These are phyloP conservation scores for Phyllostachys edulis DNA, from an alignment of 176 grass and related monocot species.

Conservation along the genomic window DNA sequence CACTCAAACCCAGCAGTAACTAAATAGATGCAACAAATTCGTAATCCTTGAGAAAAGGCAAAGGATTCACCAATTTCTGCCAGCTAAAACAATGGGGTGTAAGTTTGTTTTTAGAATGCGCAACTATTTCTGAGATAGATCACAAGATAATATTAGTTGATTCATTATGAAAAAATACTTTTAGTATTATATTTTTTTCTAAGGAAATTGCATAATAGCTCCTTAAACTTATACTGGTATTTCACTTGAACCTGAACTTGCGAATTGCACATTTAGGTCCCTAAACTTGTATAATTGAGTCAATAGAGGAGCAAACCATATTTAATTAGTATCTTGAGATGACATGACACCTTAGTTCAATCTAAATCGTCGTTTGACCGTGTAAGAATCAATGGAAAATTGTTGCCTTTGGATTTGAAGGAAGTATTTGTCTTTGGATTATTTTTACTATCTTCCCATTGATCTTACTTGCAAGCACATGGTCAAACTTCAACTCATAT, in stretches of 20 bases:
- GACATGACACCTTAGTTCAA: slow-evolving; percentile 1
- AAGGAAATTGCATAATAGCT: neutral
- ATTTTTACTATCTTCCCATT: neutral
- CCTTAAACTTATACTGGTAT: neutral
- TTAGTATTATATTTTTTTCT: neutral
- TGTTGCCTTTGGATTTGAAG: neutral
- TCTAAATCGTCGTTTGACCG: neutral
- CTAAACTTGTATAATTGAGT: neutral
- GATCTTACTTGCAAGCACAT: neutral
- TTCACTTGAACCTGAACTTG: neutral
- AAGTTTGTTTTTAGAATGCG: neutral
- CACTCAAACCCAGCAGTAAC: slow-evolving; percentile 1
- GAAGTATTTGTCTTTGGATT: neutral
- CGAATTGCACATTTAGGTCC: neutral
- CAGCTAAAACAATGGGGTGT: neutral
- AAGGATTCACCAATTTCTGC: neutral
- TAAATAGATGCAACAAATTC: neutral
- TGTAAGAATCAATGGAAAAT: neutral
- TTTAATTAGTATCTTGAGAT: neutral
- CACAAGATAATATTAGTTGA: neutral
- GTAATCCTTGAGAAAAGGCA: neutral
- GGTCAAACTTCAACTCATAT: neutral
- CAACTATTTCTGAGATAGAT: neutral
- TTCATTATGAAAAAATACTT: neutral
- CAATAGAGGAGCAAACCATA: neutral